Evolutionary conservation across 2,329 filamentous ascomycete genomes (phyloP).

Genomic region (Aspergillus udagawae): DNA sequence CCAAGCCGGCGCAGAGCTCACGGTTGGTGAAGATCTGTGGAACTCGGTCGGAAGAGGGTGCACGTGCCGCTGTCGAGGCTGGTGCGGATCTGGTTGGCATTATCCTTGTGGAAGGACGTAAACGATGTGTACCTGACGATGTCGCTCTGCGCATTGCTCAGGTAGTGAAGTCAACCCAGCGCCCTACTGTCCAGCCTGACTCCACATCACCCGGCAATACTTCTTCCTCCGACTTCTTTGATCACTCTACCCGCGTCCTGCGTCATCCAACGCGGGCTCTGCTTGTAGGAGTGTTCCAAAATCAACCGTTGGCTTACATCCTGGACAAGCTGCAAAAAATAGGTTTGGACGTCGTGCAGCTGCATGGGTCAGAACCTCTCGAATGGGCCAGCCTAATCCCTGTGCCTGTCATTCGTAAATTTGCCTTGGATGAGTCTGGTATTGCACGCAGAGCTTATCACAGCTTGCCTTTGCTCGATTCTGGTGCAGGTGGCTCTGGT

Average conservation of each 20-base stretch:
- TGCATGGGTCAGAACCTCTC: slow-evolving; percentile 86
- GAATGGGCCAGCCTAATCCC: slow-evolving; percentile 90
- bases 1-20: slow-evolving; percentile 23
- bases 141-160: slow-evolving; percentile 76
- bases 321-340: slow-evolving; percentile 72
- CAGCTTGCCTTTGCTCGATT: slow-evolving; percentile 77
- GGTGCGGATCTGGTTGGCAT: slow-evolving; percentile 93
- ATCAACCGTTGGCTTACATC: slow-evolving; percentile 80
- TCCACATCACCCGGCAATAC: slow-evolving; percentile 16
- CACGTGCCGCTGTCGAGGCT: slow-evolving; percentile 72
- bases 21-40: slow-evolving; percentile 93
- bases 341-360: slow-evolving; percentile 80
- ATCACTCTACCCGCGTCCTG: slow-evolving; percentile 48
- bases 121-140: slow-evolving; percentile 74
- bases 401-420: slow-evolving; percentile 84
- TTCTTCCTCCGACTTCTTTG: slow-evolving; percentile 64
- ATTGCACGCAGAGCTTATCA: slow-evolving; percentile 76
- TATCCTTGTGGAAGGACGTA: slow-evolving; percentile 77
- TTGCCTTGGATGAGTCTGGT: slow-evolving; percentile 70
- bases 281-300: slow-evolving; percentile 89
- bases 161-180: slow-evolving; percentile 58
- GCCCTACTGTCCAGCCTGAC: slow-evolving; percentile 17
- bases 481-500: slow-evolving; percentile 77
- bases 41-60: slow-evolving; percentile 77
- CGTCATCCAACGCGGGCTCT: slow-evolving; percentile 60